These are phyloP conservation scores for Fusarium floridanum DNA, from an alignment of 2,329 filamentous ascomycete species.

Conservation along the genomic window DNA sequence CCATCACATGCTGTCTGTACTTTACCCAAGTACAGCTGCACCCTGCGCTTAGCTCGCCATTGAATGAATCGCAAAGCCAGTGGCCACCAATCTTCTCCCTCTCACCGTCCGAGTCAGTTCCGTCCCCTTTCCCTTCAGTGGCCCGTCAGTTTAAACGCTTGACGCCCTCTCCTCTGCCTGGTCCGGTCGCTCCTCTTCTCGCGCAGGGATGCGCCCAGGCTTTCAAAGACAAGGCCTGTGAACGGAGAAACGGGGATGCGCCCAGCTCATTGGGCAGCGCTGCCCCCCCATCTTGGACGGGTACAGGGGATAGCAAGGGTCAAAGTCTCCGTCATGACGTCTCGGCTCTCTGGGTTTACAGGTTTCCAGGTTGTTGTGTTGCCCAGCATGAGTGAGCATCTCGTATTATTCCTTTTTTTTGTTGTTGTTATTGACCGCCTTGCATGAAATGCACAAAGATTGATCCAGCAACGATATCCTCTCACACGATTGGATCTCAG, in stretches of 20 bases:
- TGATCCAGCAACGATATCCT: conserved; percentile 4
- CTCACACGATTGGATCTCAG: neutral
- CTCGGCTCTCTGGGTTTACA: neutral
- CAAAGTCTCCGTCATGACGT: conserved; percentile 33
- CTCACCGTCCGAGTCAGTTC: conserved; percentile 31
- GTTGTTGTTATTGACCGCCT: neutral
- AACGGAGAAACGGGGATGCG: conserved; percentile 17
- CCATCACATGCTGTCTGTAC: neutral
- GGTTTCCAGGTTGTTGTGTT: neutral
- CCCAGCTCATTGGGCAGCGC: conserved; percentile 38
- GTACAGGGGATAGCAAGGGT: neutral
- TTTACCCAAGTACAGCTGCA: neutral
- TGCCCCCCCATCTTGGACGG: neutral
- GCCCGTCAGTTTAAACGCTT: conserved; percentile 23
- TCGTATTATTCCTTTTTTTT: neutral
- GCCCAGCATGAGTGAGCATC: conserved; percentile 22
- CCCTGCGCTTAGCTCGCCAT: conserved; percentile 24
- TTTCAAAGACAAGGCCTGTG: neutral
- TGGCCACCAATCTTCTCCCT: conserved; percentile 30
- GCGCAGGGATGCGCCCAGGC: neutral
- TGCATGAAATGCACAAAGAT: conserved; percentile 2
- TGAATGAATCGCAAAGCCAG: conserved; percentile 29
- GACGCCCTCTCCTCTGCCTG: conserved; percentile 29
- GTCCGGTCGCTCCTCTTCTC: neutral
- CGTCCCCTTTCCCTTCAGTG: conserved; percentile 3